Evolutionary conservation across 306 rosid genomes (phyloP).

Genomic region (Spatholobus suberectus): DNA sequence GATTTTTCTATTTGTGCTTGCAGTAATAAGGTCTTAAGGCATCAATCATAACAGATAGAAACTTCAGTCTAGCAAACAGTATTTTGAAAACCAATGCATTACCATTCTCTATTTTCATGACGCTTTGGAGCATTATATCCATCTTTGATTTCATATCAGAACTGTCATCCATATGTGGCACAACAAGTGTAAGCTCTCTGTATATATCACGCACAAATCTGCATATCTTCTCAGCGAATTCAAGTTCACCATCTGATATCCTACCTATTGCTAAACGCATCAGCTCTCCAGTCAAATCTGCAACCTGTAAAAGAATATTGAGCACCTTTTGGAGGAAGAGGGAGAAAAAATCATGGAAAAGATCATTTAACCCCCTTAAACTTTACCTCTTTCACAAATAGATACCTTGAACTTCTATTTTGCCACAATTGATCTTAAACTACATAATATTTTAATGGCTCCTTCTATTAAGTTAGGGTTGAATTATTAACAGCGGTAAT

Average conservation of each 20-base stretch:
- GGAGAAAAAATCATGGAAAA: background rate
- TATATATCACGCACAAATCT: constrained; percentile 85
- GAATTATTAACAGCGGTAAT: background rate
- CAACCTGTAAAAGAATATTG: constrained; percentile 69
- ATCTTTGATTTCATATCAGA: constrained; percentile 85
- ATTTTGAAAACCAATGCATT: constrained; percentile 34
- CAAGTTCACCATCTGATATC: constrained; percentile 90
- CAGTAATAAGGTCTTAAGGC: background rate
- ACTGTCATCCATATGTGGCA: constrained; percentile 84
- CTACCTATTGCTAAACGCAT: constrained; percentile 98
- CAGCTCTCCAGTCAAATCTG: constrained; percentile 97
- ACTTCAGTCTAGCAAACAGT: constrained; percentile 9
- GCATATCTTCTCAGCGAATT: constrained; percentile 86
- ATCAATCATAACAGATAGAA: constrained; percentile 10
- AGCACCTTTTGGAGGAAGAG: constrained; percentile 2
- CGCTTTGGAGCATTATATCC: constrained; percentile 94
- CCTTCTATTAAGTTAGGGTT: background rate
- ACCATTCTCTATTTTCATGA: constrained; percentile 97
- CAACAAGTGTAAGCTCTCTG: constrained; percentile 86
- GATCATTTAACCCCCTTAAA: background rate
- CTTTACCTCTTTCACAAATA: background rate
- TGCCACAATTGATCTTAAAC: background rate
- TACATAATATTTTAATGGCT: background rate
- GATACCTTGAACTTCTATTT: background rate
- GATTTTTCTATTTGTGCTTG: background rate